These are phyloP conservation scores for Pterocarpus santalinus DNA, from an alignment of 306 rosid species.

Conservation along the genomic window DNA sequence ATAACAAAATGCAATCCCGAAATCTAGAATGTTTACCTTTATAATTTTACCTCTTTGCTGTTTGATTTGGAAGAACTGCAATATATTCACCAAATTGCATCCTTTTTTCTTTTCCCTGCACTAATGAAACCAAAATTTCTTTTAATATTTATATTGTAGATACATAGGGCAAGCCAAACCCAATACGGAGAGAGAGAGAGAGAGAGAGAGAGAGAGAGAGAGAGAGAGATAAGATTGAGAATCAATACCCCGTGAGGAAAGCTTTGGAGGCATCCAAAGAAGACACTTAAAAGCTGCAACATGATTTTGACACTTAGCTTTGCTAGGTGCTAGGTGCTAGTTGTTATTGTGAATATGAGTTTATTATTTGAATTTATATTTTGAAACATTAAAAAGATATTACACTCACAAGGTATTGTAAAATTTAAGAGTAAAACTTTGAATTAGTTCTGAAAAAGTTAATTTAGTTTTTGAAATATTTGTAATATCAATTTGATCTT, in stretches of 20 bases:
- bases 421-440: no score
- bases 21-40: not conserved
- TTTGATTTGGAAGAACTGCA: constrained; percentile 28
- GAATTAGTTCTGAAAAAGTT: no score
- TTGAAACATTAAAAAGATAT: no score
- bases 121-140: constrained; percentile 41
- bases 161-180: constrained; percentile 29
- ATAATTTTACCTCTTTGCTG: not conserved
- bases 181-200: constrained; percentile 32
- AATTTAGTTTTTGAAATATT: no score
- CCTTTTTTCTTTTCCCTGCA: not conserved
- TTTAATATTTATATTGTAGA: constrained; percentile 37
- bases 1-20: not conserved
- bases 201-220: constrained; percentile 33
- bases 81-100: constrained; percentile 24
- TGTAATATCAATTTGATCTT: no score
- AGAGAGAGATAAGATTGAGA: constrained; percentile 16
- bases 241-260: constrained; percentile 59
- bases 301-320: constrained; percentile 50
- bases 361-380: no score
- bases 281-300: constrained; percentile 48
- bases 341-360: not conserved
- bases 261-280: constrained; percentile 66
- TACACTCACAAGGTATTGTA: no score
- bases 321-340: constrained; percentile 28